Evolutionary conservation across 1,284 basidiomycete genomes (phyloP).

Genomic region (Cryptococcus sp.): DNA sequence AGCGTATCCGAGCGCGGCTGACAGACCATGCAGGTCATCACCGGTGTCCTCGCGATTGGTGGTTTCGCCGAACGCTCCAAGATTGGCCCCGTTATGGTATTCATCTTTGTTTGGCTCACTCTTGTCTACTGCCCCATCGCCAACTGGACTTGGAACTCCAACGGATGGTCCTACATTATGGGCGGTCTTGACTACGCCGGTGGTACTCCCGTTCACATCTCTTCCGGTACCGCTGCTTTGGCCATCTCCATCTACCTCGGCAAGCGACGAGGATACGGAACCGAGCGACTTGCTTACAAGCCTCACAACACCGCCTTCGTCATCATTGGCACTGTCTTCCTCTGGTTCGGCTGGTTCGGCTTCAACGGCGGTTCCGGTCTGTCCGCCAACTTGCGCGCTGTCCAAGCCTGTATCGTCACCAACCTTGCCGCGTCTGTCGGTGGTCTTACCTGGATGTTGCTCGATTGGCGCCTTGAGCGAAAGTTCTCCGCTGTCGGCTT

Average conservation of each 20-base stretch:
- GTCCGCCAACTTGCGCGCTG: conserved; percentile 82
- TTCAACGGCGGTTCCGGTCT: conserved; percentile 74
- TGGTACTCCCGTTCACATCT: conserved; percentile 92
- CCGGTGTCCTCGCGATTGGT: conserved; percentile 72
- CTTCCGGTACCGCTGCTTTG: conserved; percentile 83
- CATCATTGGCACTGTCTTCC: conserved; percentile 85
- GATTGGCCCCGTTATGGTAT: conserved; percentile 82
- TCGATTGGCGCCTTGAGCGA: conserved; percentile 87
- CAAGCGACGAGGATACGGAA: conserved; percentile 85
- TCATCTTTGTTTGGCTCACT: conserved; percentile 89
- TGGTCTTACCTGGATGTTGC: conserved; percentile 92
- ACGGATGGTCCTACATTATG: conserved; percentile 78
- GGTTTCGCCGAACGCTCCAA: conserved; percentile 89
- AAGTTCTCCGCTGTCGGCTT: conserved; percentile 95
- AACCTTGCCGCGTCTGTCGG: conserved; percentile 84
- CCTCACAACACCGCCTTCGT: conserved; percentile 70
- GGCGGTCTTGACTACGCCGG: conserved; percentile 94
- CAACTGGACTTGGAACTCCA: conserved; percentile 91
- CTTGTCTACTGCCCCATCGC: conserved; percentile 92
- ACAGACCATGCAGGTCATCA: conserved; percentile 54
- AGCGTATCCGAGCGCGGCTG: not conserved
- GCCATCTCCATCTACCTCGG: conserved; percentile 93
- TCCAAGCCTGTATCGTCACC: conserved; percentile 88
- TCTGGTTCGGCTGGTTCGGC: conserved; percentile 99
- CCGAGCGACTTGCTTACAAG: conserved; percentile 85